A percentile compares a stretch with the other conserved stretches of the same genome.
Evolutionary conservation across 768 basidiomycete genomes (phyloP).

Genomic region (Serendipita sp.): DNA sequence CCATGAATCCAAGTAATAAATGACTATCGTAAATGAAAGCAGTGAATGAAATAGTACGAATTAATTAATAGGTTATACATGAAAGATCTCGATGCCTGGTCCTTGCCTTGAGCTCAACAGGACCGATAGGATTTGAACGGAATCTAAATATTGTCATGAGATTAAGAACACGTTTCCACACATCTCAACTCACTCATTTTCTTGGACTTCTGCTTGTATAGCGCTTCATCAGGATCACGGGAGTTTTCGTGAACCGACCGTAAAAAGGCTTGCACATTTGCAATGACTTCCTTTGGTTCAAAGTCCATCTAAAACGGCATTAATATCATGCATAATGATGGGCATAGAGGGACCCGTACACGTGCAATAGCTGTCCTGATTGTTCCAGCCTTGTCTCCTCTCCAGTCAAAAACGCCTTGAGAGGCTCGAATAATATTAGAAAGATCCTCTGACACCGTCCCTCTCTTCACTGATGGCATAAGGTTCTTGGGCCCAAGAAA

Average conservation of each 20-base stretch:
- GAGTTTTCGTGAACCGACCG: slow-evolving; percentile 3
- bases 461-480: slow-evolving; percentile 89
- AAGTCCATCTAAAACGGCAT: neutral
- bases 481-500: slow-evolving; percentile 75
- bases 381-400: slow-evolving; percentile 71
- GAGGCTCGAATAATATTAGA: slow-evolving; percentile 65
- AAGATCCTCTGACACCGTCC: slow-evolving; percentile 86
- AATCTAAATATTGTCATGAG: neutral
- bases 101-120: slow-evolving; percentile 2
- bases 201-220: neutral
- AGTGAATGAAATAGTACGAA: neutral
- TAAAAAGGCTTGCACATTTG: neutral
- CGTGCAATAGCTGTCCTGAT: slow-evolving; percentile 71
- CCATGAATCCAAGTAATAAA: neutral
- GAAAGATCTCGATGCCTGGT: neutral
- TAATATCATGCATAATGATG: neutral
- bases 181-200: neutral
- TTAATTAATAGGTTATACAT: slow-evolving; percentile 4
- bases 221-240: neutral
- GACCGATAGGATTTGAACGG: neutral
- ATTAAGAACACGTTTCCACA: neutral
- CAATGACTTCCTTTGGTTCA: neutral
- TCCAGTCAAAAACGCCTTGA: slow-evolving; percentile 81
- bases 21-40: neutral
- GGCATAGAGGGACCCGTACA: slow-evolving; percentile 26